Evolutionary conservation across 345 rosid species (phyloP).

Genomic region (Acer negundo): DNA sequence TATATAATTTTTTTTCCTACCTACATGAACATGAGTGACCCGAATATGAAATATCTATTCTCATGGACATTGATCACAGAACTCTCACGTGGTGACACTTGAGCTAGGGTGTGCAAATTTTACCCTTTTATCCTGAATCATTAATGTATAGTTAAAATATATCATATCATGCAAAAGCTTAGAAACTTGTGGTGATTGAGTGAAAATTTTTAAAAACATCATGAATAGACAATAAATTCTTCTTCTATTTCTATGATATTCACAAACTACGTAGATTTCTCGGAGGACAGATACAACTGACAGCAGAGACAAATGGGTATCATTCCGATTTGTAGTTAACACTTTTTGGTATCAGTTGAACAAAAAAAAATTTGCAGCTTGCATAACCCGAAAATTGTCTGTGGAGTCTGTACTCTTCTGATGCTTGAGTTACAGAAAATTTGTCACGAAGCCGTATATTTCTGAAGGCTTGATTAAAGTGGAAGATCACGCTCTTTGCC

Average conservation of each 20-base stretch:
- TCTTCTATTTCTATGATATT: slow-evolving; percentile 22
- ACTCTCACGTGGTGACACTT: too few species aligned
- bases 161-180: too few species aligned
- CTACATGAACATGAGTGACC: too few species aligned
- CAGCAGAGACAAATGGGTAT: neutral
- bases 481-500: slow-evolving; percentile 42
- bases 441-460: neutral
- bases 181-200: too few species aligned
- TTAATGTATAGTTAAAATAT: too few species aligned
- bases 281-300: neutral
- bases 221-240: neutral
- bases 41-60: too few species aligned
- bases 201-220: too few species aligned
- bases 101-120: too few species aligned
- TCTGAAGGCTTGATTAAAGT: slow-evolving; percentile 7
- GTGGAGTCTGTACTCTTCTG: neutral
- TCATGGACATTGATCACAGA: too few species aligned
- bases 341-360: neutral
- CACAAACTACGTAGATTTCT: slow-evolving; percentile 29
- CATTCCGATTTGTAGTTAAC: neutral
- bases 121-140: too few species aligned
- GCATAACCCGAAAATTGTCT: slow-evolving; percentile 13
- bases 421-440: neutral
- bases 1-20: too few species aligned
- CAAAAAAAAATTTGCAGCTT: neutral